phyloP scores from a whole-genome alignment of 345 rosid genomes.

The Syzygium aqueum region DNA sequence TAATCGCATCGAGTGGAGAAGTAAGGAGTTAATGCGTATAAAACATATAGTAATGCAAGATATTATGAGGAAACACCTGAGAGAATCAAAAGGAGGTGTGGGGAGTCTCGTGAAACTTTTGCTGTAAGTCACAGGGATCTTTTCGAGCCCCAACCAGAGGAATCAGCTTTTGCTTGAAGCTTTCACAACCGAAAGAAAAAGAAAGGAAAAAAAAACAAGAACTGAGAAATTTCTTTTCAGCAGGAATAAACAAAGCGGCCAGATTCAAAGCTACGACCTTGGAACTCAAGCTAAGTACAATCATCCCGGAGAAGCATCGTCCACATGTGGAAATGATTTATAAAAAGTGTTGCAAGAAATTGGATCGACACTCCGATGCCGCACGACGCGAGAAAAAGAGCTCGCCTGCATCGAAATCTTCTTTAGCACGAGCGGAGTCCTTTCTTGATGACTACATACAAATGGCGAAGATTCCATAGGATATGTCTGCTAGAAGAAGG shows the following conservation, averaged over 20 bases:
- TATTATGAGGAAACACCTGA: not conserved
- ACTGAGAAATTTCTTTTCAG: not conserved
- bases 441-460: not conserved
- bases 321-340: not conserved
- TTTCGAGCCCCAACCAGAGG: conserved; percentile 18
- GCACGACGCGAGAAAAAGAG: not conserved
- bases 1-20: not conserved
- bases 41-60: not conserved
- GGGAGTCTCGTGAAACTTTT: not conserved
- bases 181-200: not conserved
- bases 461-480: not conserved
- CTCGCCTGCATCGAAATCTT: not conserved
- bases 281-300: not conserved
- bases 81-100: not conserved
- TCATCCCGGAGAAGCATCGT: not conserved
- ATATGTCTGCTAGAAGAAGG: not conserved
- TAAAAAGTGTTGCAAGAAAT: not conserved
- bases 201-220: not conserved
- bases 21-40: not conserved
- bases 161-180: conserved; percentile 16
- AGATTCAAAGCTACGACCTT: not conserved
- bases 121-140: conserved; percentile 10
- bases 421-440: not conserved
- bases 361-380: not conserved
- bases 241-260: not conserved